Conservation (phyloP, 176 grass and related monocot species). For the Typha latifolia region DNA sequence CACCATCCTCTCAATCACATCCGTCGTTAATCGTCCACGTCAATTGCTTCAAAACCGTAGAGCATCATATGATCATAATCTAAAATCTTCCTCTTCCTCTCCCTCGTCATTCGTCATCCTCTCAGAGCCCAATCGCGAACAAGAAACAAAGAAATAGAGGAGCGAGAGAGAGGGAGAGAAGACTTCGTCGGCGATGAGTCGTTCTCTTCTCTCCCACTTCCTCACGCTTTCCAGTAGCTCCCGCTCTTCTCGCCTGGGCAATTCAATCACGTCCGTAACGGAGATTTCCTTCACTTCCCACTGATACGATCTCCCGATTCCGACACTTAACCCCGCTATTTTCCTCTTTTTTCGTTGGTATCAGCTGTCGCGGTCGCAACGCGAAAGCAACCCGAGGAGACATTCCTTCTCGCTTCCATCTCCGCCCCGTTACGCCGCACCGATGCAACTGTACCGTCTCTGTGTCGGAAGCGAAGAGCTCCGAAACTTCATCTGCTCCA, state of each 20-base stretch:
- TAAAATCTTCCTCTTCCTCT: conserved; percentile 10
- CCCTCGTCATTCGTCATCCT: conserved; percentile 12
- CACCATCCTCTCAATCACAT: neutral
- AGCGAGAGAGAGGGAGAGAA: neutral
- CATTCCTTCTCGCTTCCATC: conserved; percentile 5
- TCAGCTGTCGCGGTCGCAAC: conserved; percentile 12
- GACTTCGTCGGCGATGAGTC: conserved; percentile 6
- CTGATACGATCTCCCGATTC: neutral
- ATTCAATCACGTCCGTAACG: conserved; percentile 3
- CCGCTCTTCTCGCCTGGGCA: conserved; percentile 12
- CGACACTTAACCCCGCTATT: neutral
- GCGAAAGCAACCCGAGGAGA: neutral
- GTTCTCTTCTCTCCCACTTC: conserved; percentile 31
- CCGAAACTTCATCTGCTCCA: neutral
- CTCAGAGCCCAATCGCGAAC: neutral
- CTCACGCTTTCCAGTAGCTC: conserved; percentile 13
- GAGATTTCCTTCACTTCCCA: neutral
- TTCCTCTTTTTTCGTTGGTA: conserved; percentile 5
- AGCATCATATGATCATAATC: neutral
- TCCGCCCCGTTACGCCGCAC: conserved; percentile 1
- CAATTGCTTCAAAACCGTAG: neutral
- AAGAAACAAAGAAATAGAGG: neutral
- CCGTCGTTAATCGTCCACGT: neutral
- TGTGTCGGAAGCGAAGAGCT: conserved; percentile 15
- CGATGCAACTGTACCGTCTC: conserved; percentile 32